A percentile compares a stretch with the other conserved stretches of the same genome.
Conservation (phyloP, 495 filamentous ascomycete species). For the Xylaria palmicola region DNA sequence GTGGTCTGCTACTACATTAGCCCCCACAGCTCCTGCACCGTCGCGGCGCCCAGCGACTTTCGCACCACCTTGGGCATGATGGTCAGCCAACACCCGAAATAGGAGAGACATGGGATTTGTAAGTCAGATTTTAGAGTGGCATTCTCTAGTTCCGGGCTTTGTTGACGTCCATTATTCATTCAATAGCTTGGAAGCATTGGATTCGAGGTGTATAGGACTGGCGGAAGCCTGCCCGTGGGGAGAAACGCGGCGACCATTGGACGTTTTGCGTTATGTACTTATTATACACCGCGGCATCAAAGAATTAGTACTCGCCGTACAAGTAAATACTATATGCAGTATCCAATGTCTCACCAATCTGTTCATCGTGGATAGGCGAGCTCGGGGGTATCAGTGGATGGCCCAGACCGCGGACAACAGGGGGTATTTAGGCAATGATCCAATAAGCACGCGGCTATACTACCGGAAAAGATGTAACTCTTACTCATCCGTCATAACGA, state of each 20-base stretch:
- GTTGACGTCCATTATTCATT: background rate
- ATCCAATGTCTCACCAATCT: no score
- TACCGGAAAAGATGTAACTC: no score
- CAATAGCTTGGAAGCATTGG: background rate
- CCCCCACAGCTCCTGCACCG: constrained; percentile 12
- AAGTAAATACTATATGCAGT: no score
- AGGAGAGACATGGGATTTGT: background rate
- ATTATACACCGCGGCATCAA: background rate
- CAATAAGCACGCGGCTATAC: no score
- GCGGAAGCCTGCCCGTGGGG: background rate
- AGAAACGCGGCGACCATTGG: background rate
- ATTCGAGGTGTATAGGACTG: background rate
- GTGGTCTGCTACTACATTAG: constrained; percentile 11
- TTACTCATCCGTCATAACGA: no score
- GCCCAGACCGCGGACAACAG: no score
- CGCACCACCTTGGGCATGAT: constrained; percentile 4
- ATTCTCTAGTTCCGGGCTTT: background rate
- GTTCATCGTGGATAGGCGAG: no score
- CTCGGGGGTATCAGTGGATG: no score
- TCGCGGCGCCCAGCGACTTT: constrained; percentile 1
- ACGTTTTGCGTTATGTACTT: background rate
- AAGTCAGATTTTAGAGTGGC: background rate
- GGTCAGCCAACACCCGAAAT: constrained; percentile 5
- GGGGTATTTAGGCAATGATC: no score
- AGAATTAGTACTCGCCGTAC: no score